Percentiles rank a stretch among this genome's conserved stretches.
phyloP scores from a whole-genome alignment of 2,329 filamentous ascomycete species.

The Daldinia eschscholtzii region DNA sequence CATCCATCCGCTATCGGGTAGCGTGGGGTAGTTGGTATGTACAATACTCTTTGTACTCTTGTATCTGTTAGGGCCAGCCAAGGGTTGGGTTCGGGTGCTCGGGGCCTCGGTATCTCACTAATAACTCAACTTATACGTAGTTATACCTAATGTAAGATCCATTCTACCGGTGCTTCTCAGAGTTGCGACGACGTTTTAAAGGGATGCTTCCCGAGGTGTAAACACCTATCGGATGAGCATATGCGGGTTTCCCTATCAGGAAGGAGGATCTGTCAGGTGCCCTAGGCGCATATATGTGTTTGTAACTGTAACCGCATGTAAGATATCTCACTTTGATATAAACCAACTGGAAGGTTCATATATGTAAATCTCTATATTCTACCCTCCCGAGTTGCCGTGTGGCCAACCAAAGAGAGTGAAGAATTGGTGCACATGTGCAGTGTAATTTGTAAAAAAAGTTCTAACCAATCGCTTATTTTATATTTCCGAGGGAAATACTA shows the following conservation, averaged over 20 bases:
- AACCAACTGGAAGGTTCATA: conserved; percentile 1
- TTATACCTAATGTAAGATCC: conserved; percentile 6
- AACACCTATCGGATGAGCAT: not conserved
- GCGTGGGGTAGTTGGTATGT: conserved; percentile 26
- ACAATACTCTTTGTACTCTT: not conserved
- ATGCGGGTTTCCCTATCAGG: conserved; percentile 24
- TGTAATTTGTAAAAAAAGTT: not conserved
- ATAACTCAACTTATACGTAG: not conserved
- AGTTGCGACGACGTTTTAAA: conserved; percentile 11
- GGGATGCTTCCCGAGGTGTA: not conserved
- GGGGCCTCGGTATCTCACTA: conserved; percentile 25
- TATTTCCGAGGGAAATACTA: not conserved
- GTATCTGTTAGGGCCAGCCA: not conserved
- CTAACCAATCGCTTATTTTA: not conserved
- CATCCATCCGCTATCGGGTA: conserved; percentile 39
- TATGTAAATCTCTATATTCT: conserved; percentile 3
- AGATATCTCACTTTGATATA: not conserved
- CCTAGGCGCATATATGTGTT: not conserved
- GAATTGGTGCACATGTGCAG: conserved; percentile 1
- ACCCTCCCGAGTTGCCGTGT: not conserved
- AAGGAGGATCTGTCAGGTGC: conserved; percentile 19
- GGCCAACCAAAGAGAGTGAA: not conserved
- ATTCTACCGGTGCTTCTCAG: conserved; percentile 13
- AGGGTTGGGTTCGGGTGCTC: conserved; percentile 3
- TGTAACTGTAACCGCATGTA: too few species aligned